These are phyloP conservation scores for Phlebiopsis flavidoalba DNA, from an alignment of 768 basidiomycete genomes.

Conservation along the genomic window DNA sequence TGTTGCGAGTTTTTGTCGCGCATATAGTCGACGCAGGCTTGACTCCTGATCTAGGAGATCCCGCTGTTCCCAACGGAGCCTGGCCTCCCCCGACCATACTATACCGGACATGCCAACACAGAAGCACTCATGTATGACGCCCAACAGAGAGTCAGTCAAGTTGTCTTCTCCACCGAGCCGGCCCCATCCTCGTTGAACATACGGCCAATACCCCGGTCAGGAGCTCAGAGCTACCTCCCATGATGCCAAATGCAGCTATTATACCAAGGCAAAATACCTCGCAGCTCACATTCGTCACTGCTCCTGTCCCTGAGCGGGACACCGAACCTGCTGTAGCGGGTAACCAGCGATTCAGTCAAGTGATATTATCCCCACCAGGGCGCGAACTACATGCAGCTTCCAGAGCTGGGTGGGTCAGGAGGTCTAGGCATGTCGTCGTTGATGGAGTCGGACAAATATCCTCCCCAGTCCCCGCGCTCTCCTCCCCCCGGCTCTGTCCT, in stretches of 20 bases:
- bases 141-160: constrained; percentile 45
- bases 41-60: constrained; percentile 53
- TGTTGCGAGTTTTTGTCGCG: constrained; percentile 13
- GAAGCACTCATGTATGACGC: constrained; percentile 62
- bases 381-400: neutral
- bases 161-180: constrained; percentile 28
- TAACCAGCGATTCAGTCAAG: neutral
- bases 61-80: constrained; percentile 77
- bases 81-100: constrained; percentile 69
- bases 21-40: neutral
- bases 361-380: neutral
- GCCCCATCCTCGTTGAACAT: constrained; percentile 10
- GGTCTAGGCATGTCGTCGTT: neutral
- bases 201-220: constrained; percentile 11
- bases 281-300: neutral
- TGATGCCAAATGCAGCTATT: neutral
- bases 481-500: neutral
- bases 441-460: neutral
- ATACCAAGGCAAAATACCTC: neutral
- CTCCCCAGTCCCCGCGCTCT: neutral
- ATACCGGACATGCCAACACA: constrained; percentile 61
- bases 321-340: neutral
- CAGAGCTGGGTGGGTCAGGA: neutral
- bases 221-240: constrained; percentile 16
- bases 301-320: neutral